A percentile compares a stretch with the other conserved stretches of the same genome.
Conservation (phyloP, 108 stramenopile species). For the Skeletonema potamos region DNA sequence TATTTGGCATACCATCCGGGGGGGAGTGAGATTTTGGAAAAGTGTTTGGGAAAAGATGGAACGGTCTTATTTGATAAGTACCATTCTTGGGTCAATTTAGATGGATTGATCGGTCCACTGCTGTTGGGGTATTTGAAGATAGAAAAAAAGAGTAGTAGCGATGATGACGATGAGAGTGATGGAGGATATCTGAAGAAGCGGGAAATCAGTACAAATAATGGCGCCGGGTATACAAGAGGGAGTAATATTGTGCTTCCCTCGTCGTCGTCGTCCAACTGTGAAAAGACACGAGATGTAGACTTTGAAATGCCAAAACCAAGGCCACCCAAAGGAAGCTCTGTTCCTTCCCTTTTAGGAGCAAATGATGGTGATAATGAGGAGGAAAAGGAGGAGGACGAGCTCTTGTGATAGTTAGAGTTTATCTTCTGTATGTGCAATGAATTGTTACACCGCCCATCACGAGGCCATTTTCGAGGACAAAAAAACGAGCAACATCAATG, state of each 20-base stretch:
- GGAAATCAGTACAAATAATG: background rate
- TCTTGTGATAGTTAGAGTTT: background rate
- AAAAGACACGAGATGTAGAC: background rate
- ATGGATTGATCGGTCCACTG: constrained; percentile 59
- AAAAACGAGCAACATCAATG: too few relatives aligned
- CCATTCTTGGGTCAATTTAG: constrained; percentile 87
- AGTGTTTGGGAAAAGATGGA: constrained; percentile 77
- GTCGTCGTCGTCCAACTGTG: background rate
- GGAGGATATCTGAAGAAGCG: constrained; percentile 1
- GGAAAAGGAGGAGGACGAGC: background rate
- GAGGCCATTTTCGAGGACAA: too few relatives aligned
- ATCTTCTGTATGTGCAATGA: too few relatives aligned
- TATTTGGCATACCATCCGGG: constrained; percentile 97
- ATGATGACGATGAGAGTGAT: background rate
- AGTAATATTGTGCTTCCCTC: background rate
- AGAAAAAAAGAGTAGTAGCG: background rate
- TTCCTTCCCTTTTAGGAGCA: constrained; percentile 3
- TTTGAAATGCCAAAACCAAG: constrained; percentile 25
- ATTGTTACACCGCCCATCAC: too few relatives aligned
- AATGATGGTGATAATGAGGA: constrained; percentile 1
- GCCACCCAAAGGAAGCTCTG: constrained; percentile 3
- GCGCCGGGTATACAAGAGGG: background rate
- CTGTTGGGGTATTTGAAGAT: constrained; percentile 47
- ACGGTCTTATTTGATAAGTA: constrained; percentile 90
- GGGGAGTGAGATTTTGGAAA: constrained; percentile 75